Conservation (phyloP, 2,329 filamentous ascomycete species). For the Proliferodiscus dingleyae region DNA sequence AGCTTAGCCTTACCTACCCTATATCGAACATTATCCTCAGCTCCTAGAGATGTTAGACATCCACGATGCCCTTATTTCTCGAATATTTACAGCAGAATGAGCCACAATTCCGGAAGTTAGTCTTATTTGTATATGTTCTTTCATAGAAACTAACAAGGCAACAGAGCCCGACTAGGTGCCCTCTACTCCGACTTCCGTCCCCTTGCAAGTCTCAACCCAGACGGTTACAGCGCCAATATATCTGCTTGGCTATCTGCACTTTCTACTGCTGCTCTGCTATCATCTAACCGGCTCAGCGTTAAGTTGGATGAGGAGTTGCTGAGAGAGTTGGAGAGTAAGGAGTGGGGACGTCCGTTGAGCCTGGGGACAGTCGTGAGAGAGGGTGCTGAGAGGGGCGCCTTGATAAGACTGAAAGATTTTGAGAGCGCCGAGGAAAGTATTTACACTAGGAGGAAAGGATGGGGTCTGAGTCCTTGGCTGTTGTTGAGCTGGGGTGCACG, state of each 20-base stretch:
- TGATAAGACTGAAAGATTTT: constrained; percentile 70
- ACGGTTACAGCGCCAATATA: constrained; percentile 78
- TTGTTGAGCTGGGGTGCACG: constrained; percentile 71
- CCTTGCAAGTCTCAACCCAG: constrained; percentile 72
- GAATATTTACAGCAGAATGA: constrained; percentile 59
- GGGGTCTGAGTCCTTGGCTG: constrained; percentile 59
- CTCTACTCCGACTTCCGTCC: constrained; percentile 82
- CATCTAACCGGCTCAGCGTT: constrained; percentile 47
- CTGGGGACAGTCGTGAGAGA: constrained; percentile 75
- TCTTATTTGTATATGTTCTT: constrained; percentile 1
- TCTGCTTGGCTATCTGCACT: constrained; percentile 74
- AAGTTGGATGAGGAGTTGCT: constrained; percentile 59
- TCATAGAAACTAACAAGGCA: background rate
- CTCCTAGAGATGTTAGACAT: constrained; percentile 6
- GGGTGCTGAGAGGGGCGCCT: constrained; percentile 60
- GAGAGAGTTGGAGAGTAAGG: constrained; percentile 65
- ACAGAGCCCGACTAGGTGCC: constrained; percentile 70
- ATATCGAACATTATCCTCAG: too few relatives aligned
- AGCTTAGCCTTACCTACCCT: too few relatives aligned
- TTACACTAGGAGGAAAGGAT: constrained; percentile 54
- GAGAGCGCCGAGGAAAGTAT: constrained; percentile 59
- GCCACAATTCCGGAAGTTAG: constrained; percentile 55
- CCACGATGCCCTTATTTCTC: constrained; percentile 61
- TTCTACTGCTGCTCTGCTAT: constrained; percentile 41
- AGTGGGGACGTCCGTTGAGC: constrained; percentile 77